Conservation (phyloP, 2,329 filamentous ascomycete species). For the Stachybotrys elegans region DNA sequence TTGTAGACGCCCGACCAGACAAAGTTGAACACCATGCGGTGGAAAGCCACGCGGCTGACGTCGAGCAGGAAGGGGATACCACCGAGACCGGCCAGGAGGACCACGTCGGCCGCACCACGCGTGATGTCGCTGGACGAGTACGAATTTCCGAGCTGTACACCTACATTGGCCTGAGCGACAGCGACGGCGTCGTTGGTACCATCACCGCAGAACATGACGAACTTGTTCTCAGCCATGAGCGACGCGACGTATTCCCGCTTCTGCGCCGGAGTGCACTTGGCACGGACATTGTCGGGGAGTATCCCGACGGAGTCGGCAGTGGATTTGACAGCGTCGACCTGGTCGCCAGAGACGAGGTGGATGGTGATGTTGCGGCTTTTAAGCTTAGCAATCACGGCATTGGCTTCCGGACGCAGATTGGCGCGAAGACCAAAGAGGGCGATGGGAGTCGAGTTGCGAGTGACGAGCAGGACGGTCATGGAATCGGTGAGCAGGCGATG, state of each 20-base stretch:
- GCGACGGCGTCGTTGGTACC: slow-evolving; percentile 62
- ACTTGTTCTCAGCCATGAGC: slow-evolving; percentile 24
- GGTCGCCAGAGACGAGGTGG: slow-evolving; percentile 54
- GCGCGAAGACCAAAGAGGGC: slow-evolving; percentile 46
- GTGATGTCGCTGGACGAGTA: slow-evolving; percentile 45
- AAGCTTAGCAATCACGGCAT: slow-evolving; percentile 38
- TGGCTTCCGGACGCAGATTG: slow-evolving; percentile 31
- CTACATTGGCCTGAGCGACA: slow-evolving; percentile 55
- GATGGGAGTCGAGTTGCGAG: slow-evolving; percentile 20
- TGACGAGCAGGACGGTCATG: slow-evolving; percentile 22
- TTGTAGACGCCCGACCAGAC: slow-evolving; percentile 60
- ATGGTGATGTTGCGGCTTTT: slow-evolving; percentile 39
- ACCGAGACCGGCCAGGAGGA: slow-evolving; percentile 47
- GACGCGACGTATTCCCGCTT: slow-evolving; percentile 48
- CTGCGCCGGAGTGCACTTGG: slow-evolving; percentile 43
- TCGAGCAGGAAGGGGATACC: slow-evolving; percentile 49
- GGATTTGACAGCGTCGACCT: slow-evolving; percentile 38
- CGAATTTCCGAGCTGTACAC: slow-evolving; percentile 49
- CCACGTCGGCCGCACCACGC: slow-evolving; percentile 49
- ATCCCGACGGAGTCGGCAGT: slow-evolving; percentile 39
- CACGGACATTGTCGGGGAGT: slow-evolving; percentile 29
- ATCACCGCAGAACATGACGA: slow-evolving; percentile 56
- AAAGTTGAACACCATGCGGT: slow-evolving; percentile 56
- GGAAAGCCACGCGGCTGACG: slow-evolving; percentile 28
- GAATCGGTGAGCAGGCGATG: slow-evolving; percentile 12